Base-by-base conservation (phyloP, 1,284 basidiomycete genomes). In the Boletus calvinii region DNA sequence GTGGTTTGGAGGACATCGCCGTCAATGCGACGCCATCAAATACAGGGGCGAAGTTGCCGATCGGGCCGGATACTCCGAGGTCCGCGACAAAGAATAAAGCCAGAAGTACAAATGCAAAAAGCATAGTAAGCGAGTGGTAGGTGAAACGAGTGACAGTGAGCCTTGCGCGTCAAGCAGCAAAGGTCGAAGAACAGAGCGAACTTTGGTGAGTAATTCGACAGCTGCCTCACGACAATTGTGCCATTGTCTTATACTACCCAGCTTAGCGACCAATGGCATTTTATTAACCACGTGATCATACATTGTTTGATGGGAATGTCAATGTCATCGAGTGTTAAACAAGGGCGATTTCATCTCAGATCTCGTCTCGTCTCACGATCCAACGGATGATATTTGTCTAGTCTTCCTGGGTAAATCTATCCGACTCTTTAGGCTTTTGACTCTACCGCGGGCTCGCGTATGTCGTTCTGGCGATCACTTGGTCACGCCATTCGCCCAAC, bases 131-230 rank as follows among this genome's bases (percentile, higher is more conserved):
- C 39, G 54, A 61, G 46, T 32, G 62, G 32, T 1, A 20, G 47
- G 13, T 2, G 18, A 54, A 66, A 64, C 1, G 65, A 68, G 39
- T 0, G 65, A 47, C 45, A 31, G 44, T 29, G 36, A 29, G 54
- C 26, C 48, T 44, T 24, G 42, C 6, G 50, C 55, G 55, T 57
- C 53, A n/a, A 60, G 63, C 58, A 30, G 17, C 31, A 48, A 38
- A 43, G 31, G 46, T 18, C 24, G 34, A 46, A 44, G 37, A 31
- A 32, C 6, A 18, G 41, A 31, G 17, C 6, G 26, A 40, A 32
- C 22, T 22, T 31, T 6, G 34, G 13, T 37, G 24, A 7, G 34
- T 15, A 13, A 29, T 26, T 34, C 9, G 34, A 15, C 34, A 26
- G 42, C 39, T 17, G 17, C 2, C 39, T 6, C 32, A 22, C 3